A percentile compares a stretch with the other conserved stretches of the same genome.
These are phyloP conservation scores for Peziza echinospora DNA, from an alignment of 495 filamentous ascomycete species.

Conservation along the genomic window DNA sequence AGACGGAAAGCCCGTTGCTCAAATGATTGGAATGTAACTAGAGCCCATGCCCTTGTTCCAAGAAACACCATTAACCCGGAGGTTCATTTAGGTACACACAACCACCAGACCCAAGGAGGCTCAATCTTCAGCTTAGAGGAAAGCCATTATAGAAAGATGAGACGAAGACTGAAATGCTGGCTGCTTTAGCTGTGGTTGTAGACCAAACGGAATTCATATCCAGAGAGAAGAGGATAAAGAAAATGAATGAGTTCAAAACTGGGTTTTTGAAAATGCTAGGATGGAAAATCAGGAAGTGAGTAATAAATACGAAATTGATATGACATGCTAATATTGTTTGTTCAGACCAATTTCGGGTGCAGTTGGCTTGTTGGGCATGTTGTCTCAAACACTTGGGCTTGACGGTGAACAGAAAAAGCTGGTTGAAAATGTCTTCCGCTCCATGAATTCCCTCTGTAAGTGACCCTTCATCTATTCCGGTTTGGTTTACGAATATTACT, in stretches of 20 bases:
- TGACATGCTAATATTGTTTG: not conserved
- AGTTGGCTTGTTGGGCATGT: conserved; percentile 11
- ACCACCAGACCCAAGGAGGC: not conserved
- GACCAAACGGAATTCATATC: conserved; percentile 12
- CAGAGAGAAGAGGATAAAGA: conserved; percentile 12
- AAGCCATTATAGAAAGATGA: conserved; percentile 9
- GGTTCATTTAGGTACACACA: too few species aligned
- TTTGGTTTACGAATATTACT: not conserved
- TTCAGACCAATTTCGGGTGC: conserved; percentile 10
- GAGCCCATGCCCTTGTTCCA: not conserved
- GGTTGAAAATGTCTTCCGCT: conserved; percentile 6
- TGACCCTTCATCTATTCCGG: not conserved
- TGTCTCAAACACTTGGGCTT: conserved; percentile 5
- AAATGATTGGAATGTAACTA: conserved; percentile 7
- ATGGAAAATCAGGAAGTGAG: not conserved
- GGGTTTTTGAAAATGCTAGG: not conserved
- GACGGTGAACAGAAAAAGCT: conserved; percentile 6
- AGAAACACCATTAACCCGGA: not conserved
- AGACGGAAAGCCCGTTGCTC: conserved; percentile 1
- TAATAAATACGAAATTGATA: not conserved
- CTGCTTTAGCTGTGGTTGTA: conserved; percentile 8
- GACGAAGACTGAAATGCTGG: conserved; percentile 8
- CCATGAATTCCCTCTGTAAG: conserved; percentile 9
- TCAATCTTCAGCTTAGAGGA: conserved; percentile 10
- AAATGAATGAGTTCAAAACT: not conserved